phyloP scores from a whole-genome alignment of 2,329 filamentous ascomycete species.

The Kalmusia sp. region DNA sequence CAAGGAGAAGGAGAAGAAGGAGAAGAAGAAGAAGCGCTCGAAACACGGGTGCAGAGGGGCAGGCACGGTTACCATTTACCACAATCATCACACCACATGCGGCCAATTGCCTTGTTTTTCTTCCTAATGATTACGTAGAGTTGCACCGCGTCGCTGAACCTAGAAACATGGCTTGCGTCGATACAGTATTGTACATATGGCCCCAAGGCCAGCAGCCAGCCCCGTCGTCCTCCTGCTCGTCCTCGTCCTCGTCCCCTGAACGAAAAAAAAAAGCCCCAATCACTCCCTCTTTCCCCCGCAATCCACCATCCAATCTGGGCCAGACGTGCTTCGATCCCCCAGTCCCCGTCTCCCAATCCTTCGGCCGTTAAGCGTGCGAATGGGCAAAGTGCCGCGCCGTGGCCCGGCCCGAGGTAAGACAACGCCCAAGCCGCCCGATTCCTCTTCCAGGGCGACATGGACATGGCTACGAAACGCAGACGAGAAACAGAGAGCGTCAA shows the following conservation, averaged over 20 bases:
- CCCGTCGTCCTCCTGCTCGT: too few relatives aligned
- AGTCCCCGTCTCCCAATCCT: neutral
- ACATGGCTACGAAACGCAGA: slow-evolving; percentile 4
- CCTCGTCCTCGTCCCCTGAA: too few relatives aligned
- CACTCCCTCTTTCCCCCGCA: slow-evolving; percentile 4
- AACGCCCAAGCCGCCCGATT: neutral
- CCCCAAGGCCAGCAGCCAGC: too few relatives aligned
- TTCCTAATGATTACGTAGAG: neutral
- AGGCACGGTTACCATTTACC: too few relatives aligned
- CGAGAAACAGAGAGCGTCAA: neutral
- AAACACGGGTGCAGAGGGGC: too few relatives aligned
- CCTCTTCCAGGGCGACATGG: neutral
- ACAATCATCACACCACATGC: neutral
- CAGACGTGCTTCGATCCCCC: neutral
- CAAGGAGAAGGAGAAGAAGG: too few relatives aligned
- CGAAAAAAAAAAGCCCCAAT: neutral
- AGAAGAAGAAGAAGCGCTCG: too few relatives aligned
- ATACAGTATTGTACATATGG: too few relatives aligned
- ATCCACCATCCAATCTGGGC: neutral
- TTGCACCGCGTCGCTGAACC: slow-evolving; percentile 3
- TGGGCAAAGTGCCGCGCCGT: neutral
- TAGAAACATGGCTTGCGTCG: neutral
- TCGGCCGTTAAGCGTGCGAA: slow-evolving; percentile 3
- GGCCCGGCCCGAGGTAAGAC: slow-evolving; percentile 8
- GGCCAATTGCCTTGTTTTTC: neutral